Evolutionary conservation across 148 eudicot genomes (phyloP), one percentile per base, ranked within the genome.

Genomic region (Dysphania ambrosioides): DNA sequence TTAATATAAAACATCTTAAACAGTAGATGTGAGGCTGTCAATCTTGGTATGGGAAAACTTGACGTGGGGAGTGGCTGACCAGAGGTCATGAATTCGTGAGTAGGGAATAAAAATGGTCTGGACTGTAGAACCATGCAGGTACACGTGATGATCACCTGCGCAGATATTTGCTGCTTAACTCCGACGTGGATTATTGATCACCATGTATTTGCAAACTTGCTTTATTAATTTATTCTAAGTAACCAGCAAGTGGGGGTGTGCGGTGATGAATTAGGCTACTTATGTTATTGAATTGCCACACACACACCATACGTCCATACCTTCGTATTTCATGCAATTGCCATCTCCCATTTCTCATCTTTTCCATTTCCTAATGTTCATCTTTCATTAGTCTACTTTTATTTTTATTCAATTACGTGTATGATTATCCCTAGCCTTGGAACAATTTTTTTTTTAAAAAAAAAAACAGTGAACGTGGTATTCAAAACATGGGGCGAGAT

Each of bases 81-180:
- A 30, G 8, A 2, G 56, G 26, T 26, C 6, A 24, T 36, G 42
- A 36, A 36, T 36, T 36, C 8, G 40, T 36, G 5, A 36, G 40
- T 36, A 2, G 8, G 2, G 40, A 36, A 4, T 5, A 4, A 36
- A 8, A 36, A 41, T 41, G 8, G 9, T 42, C 12, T 9, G 13
- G 13, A 42, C 16, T 16, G 23, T 42, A 60, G 49, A 12, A 26
- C 42, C 47, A 77, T 70, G 60, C 57, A 58, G 24, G 74, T 61
- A 47, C 79, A 77, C 49, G 74, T 77, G 79, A 70, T 59, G 74
- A 27, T 15, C 66, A 27, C 70, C 21, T 26, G 26, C 19, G 19
- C 1, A 62, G 47, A 34, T 47, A 30, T 72, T 64, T 74, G 12
- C 24, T 27, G 16, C 2, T 18, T 6, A 21, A 21, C 38, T 2